Base-by-base conservation (phyloP, 208 protist genomes). In the Crithidia sp. region DNA sequence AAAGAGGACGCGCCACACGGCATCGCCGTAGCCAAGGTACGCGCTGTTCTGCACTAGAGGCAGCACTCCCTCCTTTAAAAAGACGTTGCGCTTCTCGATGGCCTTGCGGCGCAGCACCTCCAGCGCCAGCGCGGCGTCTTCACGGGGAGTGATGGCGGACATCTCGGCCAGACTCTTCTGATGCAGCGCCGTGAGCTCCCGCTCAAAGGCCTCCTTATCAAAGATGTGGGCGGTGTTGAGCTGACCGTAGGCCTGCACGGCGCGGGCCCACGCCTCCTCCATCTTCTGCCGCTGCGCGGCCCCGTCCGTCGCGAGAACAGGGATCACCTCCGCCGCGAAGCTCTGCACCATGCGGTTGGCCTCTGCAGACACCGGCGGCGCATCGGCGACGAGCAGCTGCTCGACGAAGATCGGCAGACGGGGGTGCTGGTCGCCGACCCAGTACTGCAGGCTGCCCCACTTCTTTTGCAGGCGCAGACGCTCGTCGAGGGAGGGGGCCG, bases 51-150 rank as follows among this genome's bases (percentile, higher is more conserved):
- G 56, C 37, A 88, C 76, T 53, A 90, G 49, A 44, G 81, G 82
- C 64, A 90, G 52, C 14, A 94, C 71, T 16, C 73, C 71, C 16
- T 85, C 81, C 57, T 81, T 61, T 41, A 96, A 71, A 16, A 84
- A 82, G 7, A 40, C 41, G 72, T 96, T 96, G 47, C 89, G 92
- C 56, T 74, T 56, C 66, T 84, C 59, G 10, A 95, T 58, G 2
- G 83, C 82, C 67, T 84, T 87, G 53, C 92, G 89, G 7, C 83
- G 82, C 53, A 96, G 82, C 61, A 94, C 85, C 76, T 93, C 89
- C n/a, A 93, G 47, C n/a, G 87, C 92, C 37, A 95, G 62, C 4
- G 41, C 9, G 13, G 81, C 69, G 50, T 90, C 83, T 71, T 88
- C 73, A 16, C 74, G 66, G 16, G 37, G 44, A 12, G 71, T 77